phyloP scores from a whole-genome alignment of 495 filamentous ascomycete species.

The Cenococcum geophilum region DNA sequence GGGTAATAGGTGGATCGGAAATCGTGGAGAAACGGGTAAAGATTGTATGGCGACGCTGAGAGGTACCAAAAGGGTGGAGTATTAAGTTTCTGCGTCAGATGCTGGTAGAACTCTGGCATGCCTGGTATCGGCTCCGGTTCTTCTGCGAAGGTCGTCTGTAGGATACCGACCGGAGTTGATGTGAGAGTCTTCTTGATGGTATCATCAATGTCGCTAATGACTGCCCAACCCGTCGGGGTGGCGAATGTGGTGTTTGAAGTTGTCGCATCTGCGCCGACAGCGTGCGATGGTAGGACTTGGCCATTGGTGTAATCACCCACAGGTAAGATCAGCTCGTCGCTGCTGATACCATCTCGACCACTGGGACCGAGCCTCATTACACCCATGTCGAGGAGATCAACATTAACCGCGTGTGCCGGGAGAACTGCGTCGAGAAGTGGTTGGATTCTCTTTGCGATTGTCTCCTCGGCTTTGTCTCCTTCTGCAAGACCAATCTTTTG shows the following conservation, averaged over 20 bases:
- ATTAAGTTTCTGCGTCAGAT: conserved; percentile 51
- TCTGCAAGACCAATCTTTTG: conserved; percentile 61
- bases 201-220: conserved; percentile 92
- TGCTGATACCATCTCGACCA: conserved; percentile 62
- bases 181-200: conserved; percentile 91
- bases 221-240: conserved; percentile 72
- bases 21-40: conserved; percentile 76
- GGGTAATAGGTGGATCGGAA: conserved; percentile 68
- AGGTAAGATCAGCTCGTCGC: conserved; percentile 47
- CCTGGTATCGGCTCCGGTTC: conserved; percentile 61
- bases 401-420: conserved; percentile 57
- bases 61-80: conserved; percentile 84
- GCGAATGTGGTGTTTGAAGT: conserved; percentile 63
- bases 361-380: conserved; percentile 60
- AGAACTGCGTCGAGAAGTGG: conserved; percentile 72
- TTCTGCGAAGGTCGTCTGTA: conserved; percentile 76
- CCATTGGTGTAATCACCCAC: conserved; percentile 31
- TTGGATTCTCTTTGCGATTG: conserved; percentile 62
- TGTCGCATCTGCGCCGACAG: conserved; percentile 40
- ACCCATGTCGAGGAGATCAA: conserved; percentile 46
- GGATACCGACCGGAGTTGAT: conserved; percentile 66
- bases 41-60: conserved; percentile 89
- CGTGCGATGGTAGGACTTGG: conserved; percentile 37
- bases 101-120: conserved; percentile 77
- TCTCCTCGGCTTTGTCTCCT: conserved; percentile 55